These are phyloP conservation scores for Scolecobasidium constrictum DNA, from an alignment of 2,329 filamentous ascomycete species.

Conservation along the genomic window DNA sequence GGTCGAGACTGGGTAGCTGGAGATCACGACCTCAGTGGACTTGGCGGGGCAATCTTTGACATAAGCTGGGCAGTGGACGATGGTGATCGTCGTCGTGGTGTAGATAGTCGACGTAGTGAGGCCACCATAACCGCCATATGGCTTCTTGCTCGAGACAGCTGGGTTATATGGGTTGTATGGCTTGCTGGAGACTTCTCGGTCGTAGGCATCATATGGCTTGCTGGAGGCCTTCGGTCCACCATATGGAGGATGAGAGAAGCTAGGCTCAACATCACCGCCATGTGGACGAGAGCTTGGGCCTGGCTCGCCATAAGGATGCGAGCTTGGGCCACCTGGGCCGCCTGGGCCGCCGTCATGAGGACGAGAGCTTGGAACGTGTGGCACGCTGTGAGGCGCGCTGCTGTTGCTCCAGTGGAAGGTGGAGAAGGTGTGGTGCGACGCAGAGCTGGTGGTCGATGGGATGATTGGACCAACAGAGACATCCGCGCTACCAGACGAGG, in stretches of 20 bases:
- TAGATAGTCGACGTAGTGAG: slow-evolving; percentile 6
- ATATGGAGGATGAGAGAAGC: neutral
- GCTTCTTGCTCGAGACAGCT: neutral
- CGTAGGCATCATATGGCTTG: neutral
- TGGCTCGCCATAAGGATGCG: no score
- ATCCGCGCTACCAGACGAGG: neutral
- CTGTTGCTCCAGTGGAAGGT: neutral
- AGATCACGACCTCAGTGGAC: neutral
- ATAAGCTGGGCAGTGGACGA: neutral
- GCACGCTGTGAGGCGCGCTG: no score
- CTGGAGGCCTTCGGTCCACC: neutral
- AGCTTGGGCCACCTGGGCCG: no score
- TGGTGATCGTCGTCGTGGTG: neutral
- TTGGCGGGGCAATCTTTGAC: neutral
- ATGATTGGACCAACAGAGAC: neutral
- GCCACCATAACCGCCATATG: neutral
- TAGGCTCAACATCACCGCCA: no score
- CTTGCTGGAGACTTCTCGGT: neutral
- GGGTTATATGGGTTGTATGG: neutral
- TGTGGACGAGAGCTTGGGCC: neutral
- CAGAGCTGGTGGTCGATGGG: neutral
- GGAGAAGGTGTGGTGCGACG: neutral
- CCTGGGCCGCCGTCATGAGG: no score
- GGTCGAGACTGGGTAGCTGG: neutral
- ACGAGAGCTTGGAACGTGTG: no score